These are phyloP conservation scores for Rhodotorula mucilaginosa DNA, from an alignment of 1,284 basidiomycete species.

Conservation along the genomic window DNA sequence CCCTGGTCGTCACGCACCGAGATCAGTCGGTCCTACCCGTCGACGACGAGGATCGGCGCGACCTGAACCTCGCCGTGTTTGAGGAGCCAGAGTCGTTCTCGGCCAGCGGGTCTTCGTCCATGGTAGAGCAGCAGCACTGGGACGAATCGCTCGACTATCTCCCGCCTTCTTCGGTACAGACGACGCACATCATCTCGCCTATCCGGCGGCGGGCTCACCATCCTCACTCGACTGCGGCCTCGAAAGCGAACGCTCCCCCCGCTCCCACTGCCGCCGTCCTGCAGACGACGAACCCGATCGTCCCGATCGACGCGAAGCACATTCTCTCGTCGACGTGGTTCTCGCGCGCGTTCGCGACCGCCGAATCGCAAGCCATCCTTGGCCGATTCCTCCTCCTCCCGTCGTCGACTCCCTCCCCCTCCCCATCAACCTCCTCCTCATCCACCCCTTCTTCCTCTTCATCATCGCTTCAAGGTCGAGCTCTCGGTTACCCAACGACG, in stretches of 20 bases:
- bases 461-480: slow-evolving; percentile 3
- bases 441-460: too few relatives aligned
- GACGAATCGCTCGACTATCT: slow-evolving; percentile 5
- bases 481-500: background rate
- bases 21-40: slow-evolving; percentile 61
- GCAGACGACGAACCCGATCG: slow-evolving; percentile 71
- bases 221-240: background rate
- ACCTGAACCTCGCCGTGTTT: slow-evolving; percentile 60
- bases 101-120: background rate
- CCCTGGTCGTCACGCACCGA: slow-evolving; percentile 67
- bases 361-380: slow-evolving; percentile 57
- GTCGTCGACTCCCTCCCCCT: background rate
- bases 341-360: slow-evolving; percentile 62
- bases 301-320: slow-evolving; percentile 55
- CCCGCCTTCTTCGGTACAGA: slow-evolving; percentile 37
- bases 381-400: slow-evolving; percentile 47
- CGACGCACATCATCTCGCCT: slow-evolving; percentile 58
- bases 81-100: slow-evolving; percentile 5
- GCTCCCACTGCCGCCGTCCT: slow-evolving; percentile 51
- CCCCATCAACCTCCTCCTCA: slow-evolving; percentile 50
- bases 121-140: background rate
- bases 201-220: background rate
- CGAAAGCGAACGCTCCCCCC: slow-evolving; percentile 6
- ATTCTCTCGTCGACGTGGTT: slow-evolving; percentile 61
- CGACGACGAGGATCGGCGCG: slow-evolving; percentile 56